Conservation (phyloP, 495 filamentous ascomycete species). For the Pyronema domesticum region DNA sequence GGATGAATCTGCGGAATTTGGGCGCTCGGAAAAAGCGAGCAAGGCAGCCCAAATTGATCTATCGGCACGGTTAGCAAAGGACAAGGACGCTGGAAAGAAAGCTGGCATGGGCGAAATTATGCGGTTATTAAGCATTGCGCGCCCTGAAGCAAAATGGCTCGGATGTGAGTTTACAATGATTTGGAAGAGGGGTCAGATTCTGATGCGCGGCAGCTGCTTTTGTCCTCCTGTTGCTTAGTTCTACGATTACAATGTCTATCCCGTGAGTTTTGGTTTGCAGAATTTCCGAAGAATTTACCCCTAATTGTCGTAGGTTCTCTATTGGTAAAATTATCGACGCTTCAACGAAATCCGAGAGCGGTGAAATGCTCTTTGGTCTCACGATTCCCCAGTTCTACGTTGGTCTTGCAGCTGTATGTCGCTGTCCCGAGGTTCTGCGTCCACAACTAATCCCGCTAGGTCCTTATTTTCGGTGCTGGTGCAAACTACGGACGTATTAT, state of each 20-base stretch:
- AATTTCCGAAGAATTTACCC: background rate
- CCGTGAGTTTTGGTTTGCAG: slow-evolving; percentile 30
- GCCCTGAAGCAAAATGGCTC: slow-evolving; percentile 66
- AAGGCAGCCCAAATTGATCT: slow-evolving; percentile 84
- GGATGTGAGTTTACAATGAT: slow-evolving; percentile 18
- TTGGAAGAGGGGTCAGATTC: background rate
- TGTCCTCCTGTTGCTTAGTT: slow-evolving; percentile 67
- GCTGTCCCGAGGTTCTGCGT: background rate
- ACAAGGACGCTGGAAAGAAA: slow-evolving; percentile 44
- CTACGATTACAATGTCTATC: slow-evolving; percentile 78
- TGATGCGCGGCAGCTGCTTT: slow-evolving; percentile 40
- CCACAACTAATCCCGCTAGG: slow-evolving; percentile 5
- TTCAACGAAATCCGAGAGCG: slow-evolving; percentile 44
- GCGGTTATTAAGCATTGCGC: slow-evolving; percentile 75
- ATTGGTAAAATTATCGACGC: slow-evolving; percentile 90
- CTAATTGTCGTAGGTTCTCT: slow-evolving; percentile 38
- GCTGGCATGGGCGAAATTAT: slow-evolving; percentile 58
- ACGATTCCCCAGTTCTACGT: slow-evolving; percentile 61
- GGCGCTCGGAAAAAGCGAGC: slow-evolving; percentile 56
- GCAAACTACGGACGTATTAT: slow-evolving; percentile 92
- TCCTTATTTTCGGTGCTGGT: slow-evolving; percentile 54
- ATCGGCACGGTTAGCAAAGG: slow-evolving; percentile 67
- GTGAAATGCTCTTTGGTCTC: slow-evolving; percentile 48
- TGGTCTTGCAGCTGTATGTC: slow-evolving; percentile 39
- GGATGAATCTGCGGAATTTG: slow-evolving; percentile 39